Base-by-base conservation (phyloP, 2,329 filamentous ascomycete species). In the Delphinella strobiligena region DNA sequence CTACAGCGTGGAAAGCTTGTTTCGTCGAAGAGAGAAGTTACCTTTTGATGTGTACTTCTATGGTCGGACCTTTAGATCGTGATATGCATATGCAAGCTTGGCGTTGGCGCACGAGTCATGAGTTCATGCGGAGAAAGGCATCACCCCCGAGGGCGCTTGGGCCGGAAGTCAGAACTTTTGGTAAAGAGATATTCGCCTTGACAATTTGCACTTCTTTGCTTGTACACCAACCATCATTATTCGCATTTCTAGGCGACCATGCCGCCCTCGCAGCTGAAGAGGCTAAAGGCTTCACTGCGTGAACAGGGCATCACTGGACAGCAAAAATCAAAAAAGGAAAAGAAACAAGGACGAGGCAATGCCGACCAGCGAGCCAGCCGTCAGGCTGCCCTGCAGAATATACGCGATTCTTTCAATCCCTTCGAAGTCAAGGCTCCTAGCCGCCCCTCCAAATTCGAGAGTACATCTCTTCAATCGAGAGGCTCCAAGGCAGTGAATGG, bases 401-500 rank as follows among this genome's bases (percentile, higher is more conserved):
- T 98, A 58, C 82, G 91, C 55, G 88, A 96, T 54, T 82, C 88
- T 50, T 96, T 96, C 74, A 98, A 98, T 59, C 91, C 91, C 0
- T 98, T 98, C 62, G 91, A 98, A 56, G 75, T 94, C 58, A 93
- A 93, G 62, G 77, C 82, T 43, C 78, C 81, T 31, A 44, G 45
- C 10, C 74, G 81, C 44, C 82, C 80, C 0, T 78, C 78, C 41
- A 96, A 96, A 54, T 93, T 93, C 48, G 79, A 89, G 32, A 80
- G 88, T 33, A 87, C 83, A 0, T 88, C 72, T 38, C 75, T 74
- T 47, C 74, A 74, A 42, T 69, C 74, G 4, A 43, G 34, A 24
- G 30, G 31, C 18, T 36, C 31, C 19, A 33, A n/a, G n/a, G n/a
- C n/a, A n/a, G n/a, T 14, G 72, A 36, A 61, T 80, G 45, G 22